phyloP scores from a whole-genome alignment of 1,284 basidiomycete species.

The Lentinus polychrous region DNA sequence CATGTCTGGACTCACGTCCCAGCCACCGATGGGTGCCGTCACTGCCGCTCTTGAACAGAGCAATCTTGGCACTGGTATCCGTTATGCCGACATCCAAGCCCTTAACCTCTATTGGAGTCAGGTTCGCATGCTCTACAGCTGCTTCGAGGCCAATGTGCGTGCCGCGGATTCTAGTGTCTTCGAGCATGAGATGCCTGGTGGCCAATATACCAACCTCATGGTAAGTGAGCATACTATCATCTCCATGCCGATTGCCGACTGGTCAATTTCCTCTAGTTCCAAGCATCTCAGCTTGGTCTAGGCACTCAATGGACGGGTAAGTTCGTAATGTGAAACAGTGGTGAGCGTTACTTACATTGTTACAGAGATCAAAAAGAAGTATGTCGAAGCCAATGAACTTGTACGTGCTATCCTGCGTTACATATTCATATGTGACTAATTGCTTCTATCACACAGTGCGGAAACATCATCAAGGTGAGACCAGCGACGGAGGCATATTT shows the following conservation, averaged over 20 bases:
- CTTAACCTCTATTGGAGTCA: conserved; percentile 99
- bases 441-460: conserved; percentile 54
- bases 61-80: conserved; percentile 90
- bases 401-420: conserved; percentile 36
- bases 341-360: conserved; percentile 2
- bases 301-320: conserved; percentile 7
- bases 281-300: conserved; percentile 88
- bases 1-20: conserved; percentile 98
- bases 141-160: conserved; percentile 98
- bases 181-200: conserved; percentile 99
- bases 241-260: background rate
- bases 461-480: conserved; percentile 88
- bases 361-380: conserved; percentile 95
- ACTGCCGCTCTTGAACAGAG: conserved; percentile 95
- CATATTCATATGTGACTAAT: background rate
- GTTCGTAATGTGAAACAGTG: background rate
- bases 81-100: conserved; percentile 95
- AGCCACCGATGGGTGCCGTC: conserved; percentile 97
- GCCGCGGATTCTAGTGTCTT: conserved; percentile 97
- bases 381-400: conserved; percentile 93
- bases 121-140: conserved; percentile 90
- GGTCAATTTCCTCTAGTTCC: conserved; percentile 62
- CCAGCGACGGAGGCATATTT: background rate
- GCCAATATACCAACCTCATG: conserved; percentile 94
- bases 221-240: conserved; percentile 33